Conservation (phyloP, 805 yeast genomes). For the Naumovozyma baii region DNA sequence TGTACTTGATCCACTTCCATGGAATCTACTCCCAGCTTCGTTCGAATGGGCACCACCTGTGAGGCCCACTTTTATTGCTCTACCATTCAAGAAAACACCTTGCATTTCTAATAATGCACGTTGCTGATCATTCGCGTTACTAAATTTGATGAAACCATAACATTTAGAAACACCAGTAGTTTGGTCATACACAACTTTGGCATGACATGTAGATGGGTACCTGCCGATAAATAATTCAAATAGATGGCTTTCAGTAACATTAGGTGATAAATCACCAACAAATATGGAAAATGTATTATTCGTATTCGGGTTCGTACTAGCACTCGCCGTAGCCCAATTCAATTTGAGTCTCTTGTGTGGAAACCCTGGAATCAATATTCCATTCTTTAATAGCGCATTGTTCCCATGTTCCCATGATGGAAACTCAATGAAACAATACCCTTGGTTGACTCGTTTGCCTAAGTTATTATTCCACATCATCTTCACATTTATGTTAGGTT, state of each 20-base stretch:
- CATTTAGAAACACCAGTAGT: slow-evolving; percentile 65
- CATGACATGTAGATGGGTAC: slow-evolving; percentile 66
- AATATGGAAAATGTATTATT: slow-evolving; percentile 45
- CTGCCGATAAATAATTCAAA: slow-evolving; percentile 56
- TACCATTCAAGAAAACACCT: slow-evolving; percentile 58
- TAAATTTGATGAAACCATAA: slow-evolving; percentile 81
- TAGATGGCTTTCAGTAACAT: slow-evolving; percentile 56
- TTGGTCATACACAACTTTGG: slow-evolving; percentile 70
- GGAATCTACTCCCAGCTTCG: not conserved
- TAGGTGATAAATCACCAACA: slow-evolving; percentile 76
- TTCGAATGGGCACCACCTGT: slow-evolving; percentile 28
- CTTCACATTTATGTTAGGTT: slow-evolving; percentile 48
- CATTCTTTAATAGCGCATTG: slow-evolving; percentile 58
- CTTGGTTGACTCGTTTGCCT: slow-evolving; percentile 45
- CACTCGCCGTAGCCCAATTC: slow-evolving; percentile 58
- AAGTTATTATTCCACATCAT: slow-evolving; percentile 55
- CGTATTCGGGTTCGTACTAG: not conserved
- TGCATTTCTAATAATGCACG: slow-evolving; percentile 74
- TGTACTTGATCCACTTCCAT: not conserved
- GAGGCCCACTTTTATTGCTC: slow-evolving; percentile 69
- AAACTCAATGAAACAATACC: slow-evolving; percentile 79
- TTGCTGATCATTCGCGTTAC: slow-evolving; percentile 54
- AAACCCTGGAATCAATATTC: slow-evolving; percentile 52
- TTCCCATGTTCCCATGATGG: slow-evolving; percentile 50
- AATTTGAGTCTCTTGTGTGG: slow-evolving; percentile 50